Evolutionary conservation across 371 early-diverging fungal genomes (phyloP).

Genomic region (Apophysomyces trapeziformis): DNA sequence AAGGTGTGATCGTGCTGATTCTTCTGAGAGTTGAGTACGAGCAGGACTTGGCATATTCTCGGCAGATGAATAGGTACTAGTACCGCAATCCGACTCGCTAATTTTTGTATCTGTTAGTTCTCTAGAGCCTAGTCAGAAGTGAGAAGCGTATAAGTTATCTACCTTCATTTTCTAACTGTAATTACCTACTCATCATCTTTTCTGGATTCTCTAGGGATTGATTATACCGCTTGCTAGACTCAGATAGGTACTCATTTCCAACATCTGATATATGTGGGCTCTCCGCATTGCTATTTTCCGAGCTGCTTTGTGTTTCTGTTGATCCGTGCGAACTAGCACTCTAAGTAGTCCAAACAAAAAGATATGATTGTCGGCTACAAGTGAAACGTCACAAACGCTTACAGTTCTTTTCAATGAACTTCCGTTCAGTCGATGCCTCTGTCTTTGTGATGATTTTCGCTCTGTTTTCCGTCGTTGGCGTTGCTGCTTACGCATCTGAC

Average conservation of each 20-base stretch:
- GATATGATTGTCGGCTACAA: neutral
- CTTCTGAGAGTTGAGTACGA: constrained; percentile 15
- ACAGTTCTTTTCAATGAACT: neutral
- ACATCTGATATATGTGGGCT: neutral
- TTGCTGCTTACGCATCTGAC: constrained; percentile 44
- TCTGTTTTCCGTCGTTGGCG: constrained; percentile 46
- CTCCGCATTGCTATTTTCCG: neutral
- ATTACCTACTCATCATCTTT: constrained; percentile 4
- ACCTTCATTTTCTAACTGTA: neutral
- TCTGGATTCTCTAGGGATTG: neutral
- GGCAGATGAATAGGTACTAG: neutral
- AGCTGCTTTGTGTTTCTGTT: constrained; percentile 7
- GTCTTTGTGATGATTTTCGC: constrained; percentile 26
- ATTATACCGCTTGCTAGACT: neutral
- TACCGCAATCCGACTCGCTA: neutral
- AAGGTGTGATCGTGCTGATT: constrained; percentile 18
- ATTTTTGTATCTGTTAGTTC: constrained; percentile 22
- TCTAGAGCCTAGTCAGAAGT: constrained; percentile 14
- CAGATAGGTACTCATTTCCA: neutral
- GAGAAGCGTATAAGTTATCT: constrained; percentile 15
- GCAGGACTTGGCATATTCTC: constrained; percentile 26
- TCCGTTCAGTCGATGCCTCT: neutral
- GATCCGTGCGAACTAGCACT: neutral
- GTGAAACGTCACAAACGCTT: neutral
- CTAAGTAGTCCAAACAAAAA: neutral